Base-by-base conservation (phyloP, 345 rosid species). In the Salix udensis region DNA sequence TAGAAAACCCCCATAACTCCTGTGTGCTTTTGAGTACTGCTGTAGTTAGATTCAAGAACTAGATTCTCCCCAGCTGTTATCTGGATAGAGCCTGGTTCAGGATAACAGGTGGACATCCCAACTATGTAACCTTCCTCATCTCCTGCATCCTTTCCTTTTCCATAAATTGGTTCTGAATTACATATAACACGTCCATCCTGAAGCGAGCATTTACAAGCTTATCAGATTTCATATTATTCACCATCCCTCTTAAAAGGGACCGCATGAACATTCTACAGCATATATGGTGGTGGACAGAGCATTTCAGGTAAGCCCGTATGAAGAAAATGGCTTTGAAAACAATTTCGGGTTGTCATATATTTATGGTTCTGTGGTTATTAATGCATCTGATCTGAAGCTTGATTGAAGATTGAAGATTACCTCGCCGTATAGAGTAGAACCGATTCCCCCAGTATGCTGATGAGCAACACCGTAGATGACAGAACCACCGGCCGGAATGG, bases 1-100 rank as follows among this genome's bases (percentile, higher is more conserved):
- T 91, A 87, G 83, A 93, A 90, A 46, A 95, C 84, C 36, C 92
- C 95, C 98, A 95, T 95, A 6, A 95, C 97, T 58, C 98, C 97
- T 0, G 90, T 88, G 85, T 90, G 98, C 70, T 48, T 79, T 73
- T 61, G 24, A 19, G 74, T 26, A 67, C 52, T 90, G 78, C 86
- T 91, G 74, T 93, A 95, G 39, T 84, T 89, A 16, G 91, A 86
- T 78, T 91, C 96, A 75, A 95, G 40, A 67, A 81, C 81, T 62
- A 93, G 78, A n/a, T 82, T 88, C 80, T 95, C 97, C 71, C 91
- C 88, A 36, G 79, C 76, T 14, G 70, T 77, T 68, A 95, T 85
- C 88, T 81, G 88, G 72, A 91, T 81, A 5, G 88, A 78, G 13
- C 95, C 93, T 23, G 93, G 90, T 36, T 82, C 72, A 44, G 94